Conservation (phyloP, 139 green algal species). For the Yamagishiella unicocca region DNA sequence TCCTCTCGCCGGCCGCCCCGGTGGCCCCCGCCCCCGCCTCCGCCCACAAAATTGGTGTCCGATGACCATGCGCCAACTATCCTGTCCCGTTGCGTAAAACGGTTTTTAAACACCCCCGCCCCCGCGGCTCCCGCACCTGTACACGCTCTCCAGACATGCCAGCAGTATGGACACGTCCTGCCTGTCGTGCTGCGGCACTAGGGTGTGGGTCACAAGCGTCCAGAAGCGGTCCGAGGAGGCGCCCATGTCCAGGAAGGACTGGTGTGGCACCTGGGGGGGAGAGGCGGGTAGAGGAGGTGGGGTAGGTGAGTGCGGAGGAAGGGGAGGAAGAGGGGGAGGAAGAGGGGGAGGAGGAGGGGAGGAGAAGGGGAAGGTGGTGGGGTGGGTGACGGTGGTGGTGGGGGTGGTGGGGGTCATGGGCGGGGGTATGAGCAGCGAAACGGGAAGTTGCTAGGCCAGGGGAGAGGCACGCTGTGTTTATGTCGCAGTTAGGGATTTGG, state of each 20-base stretch:
- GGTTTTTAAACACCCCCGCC: too few relatives aligned
- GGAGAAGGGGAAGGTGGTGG: not conserved
- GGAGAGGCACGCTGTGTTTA: not conserved
- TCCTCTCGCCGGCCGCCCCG: too few relatives aligned
- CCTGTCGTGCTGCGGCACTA: not conserved
- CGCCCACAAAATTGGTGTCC: too few relatives aligned
- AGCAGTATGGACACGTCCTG: slow-evolving; percentile 24
- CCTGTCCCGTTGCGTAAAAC: too few relatives aligned
- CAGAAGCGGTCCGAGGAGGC: slow-evolving; percentile 36
- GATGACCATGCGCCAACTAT: too few relatives aligned
- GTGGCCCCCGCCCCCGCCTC: not conserved
- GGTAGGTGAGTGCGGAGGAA: not conserved
- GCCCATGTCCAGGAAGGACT: slow-evolving; percentile 37
- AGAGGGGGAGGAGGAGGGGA: not conserved
- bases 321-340: not conserved
- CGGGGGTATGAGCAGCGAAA: not conserved
- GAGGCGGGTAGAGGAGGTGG: not conserved
- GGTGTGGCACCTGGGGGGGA: slow-evolving; percentile 14
- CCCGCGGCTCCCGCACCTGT: not conserved
- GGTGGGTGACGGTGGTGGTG: not conserved
- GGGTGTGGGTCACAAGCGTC: slow-evolving; percentile 1
- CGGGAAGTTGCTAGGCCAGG: not conserved
- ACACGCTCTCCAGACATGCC: slow-evolving; percentile 48
- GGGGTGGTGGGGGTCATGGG: too few relatives aligned
- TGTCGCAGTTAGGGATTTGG: not conserved